Percentiles rank a stretch among this genome's conserved stretches.
Conservation (phyloP, 306 rosid species). For the Vachellia pachyceras region DNA sequence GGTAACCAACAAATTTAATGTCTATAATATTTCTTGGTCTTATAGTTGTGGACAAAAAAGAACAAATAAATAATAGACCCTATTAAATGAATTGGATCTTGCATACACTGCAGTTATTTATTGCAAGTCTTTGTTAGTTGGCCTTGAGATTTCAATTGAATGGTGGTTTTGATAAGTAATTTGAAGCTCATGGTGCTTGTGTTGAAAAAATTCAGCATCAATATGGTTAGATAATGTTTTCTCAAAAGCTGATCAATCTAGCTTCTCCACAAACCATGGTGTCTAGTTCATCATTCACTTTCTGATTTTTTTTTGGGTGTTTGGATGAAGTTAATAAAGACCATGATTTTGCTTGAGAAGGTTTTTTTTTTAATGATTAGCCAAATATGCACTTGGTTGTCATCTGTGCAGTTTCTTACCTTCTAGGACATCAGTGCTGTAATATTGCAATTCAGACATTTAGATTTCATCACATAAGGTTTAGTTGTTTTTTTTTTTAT, state of each 20-base stretch:
- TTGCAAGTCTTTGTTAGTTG: conserved; percentile 13
- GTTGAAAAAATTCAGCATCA: background rate
- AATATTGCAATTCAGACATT: background rate
- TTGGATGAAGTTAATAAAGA: no score
- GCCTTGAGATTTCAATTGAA: conserved; percentile 19
- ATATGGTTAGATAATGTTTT: background rate
- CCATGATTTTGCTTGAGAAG: no score
- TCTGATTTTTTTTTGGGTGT: no score
- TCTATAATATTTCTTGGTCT: background rate
- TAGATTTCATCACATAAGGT: conserved; percentile 18
- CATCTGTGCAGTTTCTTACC: background rate
- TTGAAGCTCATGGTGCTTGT: background rate
- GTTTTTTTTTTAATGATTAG: no score
- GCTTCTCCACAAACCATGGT: no score
- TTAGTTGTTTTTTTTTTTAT: conserved; percentile 5
- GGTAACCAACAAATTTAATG: conserved; percentile 25
- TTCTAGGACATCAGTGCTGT: background rate
- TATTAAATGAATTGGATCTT: background rate
- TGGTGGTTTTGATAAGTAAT: conserved; percentile 1
- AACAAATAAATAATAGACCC: background rate
- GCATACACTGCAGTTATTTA: conserved; percentile 1
- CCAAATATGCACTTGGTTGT: background rate
- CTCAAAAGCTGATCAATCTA: no score
- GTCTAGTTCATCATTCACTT: no score
- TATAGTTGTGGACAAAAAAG: background rate